phyloP scores from a whole-genome alignment of 1,284 basidiomycete genomes.

The Inonotus hispidus region DNA sequence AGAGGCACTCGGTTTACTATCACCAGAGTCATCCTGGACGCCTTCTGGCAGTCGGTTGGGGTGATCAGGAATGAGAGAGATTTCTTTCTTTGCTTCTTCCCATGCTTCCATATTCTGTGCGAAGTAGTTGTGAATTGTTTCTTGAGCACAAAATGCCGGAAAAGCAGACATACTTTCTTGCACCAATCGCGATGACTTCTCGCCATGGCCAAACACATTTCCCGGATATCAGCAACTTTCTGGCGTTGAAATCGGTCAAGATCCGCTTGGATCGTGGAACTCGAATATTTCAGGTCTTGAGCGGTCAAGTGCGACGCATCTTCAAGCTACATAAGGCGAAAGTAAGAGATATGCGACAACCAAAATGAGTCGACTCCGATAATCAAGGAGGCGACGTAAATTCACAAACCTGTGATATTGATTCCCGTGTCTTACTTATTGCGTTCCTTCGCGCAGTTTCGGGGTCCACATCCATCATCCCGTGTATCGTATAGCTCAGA shows the following conservation, averaged over 20 bases:
- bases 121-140: constrained; percentile 11
- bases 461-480: constrained; percentile 98
- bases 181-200: constrained; percentile 93
- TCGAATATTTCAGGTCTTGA: constrained; percentile 93
- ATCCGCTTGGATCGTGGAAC: constrained; percentile 94
- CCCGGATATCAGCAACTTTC: constrained; percentile 92
- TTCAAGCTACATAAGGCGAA: constrained; percentile 59
- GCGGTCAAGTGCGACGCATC: constrained; percentile 86
- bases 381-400: background rate
- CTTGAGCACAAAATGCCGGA: constrained; percentile 10
- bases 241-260: constrained; percentile 97
- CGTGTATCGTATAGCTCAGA: constrained; percentile 90
- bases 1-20: constrained; percentile 1
- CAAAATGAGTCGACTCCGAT: background rate
- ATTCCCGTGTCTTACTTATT: constrained; percentile 92
- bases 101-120: constrained; percentile 89
- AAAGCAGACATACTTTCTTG: constrained; percentile 60
- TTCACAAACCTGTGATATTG: constrained; percentile 77
- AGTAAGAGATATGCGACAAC: background rate
- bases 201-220: constrained; percentile 90
- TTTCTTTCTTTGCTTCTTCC: constrained; percentile 92
- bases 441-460: constrained; percentile 90
- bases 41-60: constrained; percentile 49
- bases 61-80: constrained; percentile 84
- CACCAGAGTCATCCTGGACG: background rate